Evolutionary conservation across 2,329 filamentous ascomycete genomes (phyloP).

Genomic region (Stemphylium vesicarium): DNA sequence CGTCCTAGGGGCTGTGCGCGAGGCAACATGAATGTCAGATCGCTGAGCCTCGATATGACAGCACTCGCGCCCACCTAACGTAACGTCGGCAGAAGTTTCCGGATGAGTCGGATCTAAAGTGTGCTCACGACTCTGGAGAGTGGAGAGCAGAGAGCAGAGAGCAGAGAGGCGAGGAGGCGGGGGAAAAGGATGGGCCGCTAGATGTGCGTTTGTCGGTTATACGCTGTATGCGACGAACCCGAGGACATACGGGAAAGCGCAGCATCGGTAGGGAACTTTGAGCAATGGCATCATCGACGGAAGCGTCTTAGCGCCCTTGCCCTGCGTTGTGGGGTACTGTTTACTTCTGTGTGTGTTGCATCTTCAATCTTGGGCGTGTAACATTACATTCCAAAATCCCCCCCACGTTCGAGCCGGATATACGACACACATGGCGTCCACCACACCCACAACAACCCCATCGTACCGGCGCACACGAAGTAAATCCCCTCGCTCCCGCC

Average conservation of each 20-base stretch:
- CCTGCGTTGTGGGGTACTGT: slow-evolving; percentile 14
- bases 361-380: too few relatives aligned
- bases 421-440: slow-evolving; percentile 25
- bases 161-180: not conserved
- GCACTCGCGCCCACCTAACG: slow-evolving; percentile 9
- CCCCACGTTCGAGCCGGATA: too few relatives aligned
- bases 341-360: not conserved
- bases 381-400: too few relatives aligned
- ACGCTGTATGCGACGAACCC: not conserved
- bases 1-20: slow-evolving; percentile 27
- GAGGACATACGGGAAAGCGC: not conserved
- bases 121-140: slow-evolving; percentile 6
- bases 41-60: slow-evolving; percentile 15
- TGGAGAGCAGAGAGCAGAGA: too few relatives aligned
- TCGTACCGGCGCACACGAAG: slow-evolving; percentile 60
- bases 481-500: slow-evolving; percentile 68
- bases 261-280: not conserved
- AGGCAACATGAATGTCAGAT: slow-evolving; percentile 32
- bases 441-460: slow-evolving; percentile 33
- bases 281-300: slow-evolving; percentile 14
- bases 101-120: slow-evolving; percentile 4
- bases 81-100: slow-evolving; percentile 14
- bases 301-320: slow-evolving; percentile 11
- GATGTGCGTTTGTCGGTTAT: not conserved
- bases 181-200: not conserved